phyloP scores from a whole-genome alignment of 2,329 filamentous ascomycete genomes.

The Penicillium concentricum region DNA sequence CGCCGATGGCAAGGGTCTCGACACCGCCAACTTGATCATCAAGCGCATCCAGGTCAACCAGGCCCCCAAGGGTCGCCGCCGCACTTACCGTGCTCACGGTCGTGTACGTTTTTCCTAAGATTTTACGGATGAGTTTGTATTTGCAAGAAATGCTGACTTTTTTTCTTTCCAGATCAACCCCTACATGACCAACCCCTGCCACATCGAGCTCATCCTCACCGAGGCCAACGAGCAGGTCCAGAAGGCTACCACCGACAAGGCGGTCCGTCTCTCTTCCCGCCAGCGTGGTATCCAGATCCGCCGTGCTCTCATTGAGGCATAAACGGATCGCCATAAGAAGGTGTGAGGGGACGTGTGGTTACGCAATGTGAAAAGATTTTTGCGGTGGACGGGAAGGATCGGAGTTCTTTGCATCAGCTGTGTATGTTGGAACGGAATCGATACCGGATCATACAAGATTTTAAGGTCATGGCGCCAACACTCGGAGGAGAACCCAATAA shows the following conservation, averaged over 20 bases:
- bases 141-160: not conserved
- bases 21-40: slow-evolving; percentile 95
- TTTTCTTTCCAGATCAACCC: slow-evolving; percentile 80
- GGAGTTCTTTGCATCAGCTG: slow-evolving; percentile 34
- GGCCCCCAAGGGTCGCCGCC: slow-evolving; percentile 97
- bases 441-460: slow-evolving; percentile 30
- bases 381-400: slow-evolving; percentile 33
- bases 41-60: slow-evolving; percentile 99
- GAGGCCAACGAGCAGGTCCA: slow-evolving; percentile 94
- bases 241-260: slow-evolving; percentile 69
- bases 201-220: slow-evolving; percentile 99
- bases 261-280: slow-evolving; percentile 77
- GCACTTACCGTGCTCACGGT: slow-evolving; percentile 99
- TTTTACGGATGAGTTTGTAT: not conserved
- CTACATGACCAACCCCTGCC: slow-evolving; percentile 99
- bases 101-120: slow-evolving; percentile 69
- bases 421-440: slow-evolving; percentile 31
- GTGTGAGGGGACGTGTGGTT: slow-evolving; percentile 26
- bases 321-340: slow-evolving; percentile 35
- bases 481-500: slow-evolving; percentile 30
- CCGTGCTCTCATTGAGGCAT: slow-evolving; percentile 61
- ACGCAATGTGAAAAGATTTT: slow-evolving; percentile 31
- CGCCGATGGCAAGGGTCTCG: slow-evolving; percentile 93
- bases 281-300: slow-evolving; percentile 75
- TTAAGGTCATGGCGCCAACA: slow-evolving; percentile 27